phyloP scores from a whole-genome alignment of 805 yeast species.

The Myxozyma neotropica region DNA sequence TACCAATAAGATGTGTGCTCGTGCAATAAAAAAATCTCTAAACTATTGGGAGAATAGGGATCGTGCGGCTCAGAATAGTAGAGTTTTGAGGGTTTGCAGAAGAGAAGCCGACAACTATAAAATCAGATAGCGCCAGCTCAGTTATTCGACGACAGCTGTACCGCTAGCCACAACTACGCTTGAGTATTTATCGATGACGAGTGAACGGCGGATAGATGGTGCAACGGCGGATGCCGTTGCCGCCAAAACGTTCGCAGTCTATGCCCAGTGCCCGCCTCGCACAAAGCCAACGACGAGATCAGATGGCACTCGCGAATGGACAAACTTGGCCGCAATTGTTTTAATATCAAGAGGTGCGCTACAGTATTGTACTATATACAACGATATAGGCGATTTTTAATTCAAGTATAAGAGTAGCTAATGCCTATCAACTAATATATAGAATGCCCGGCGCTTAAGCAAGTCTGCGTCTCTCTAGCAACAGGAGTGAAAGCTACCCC shows the following conservation, averaged over 20 bases:
- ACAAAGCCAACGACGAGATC: conserved; percentile 66
- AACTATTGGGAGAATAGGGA: too few relatives aligned
- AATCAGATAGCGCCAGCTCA: too few relatives aligned
- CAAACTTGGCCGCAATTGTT: conserved; percentile 77
- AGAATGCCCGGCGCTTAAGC: background rate
- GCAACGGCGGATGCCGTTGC: conserved; percentile 1
- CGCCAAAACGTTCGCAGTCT: conserved; percentile 3
- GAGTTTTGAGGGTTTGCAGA: background rate
- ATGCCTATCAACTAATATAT: too few relatives aligned
- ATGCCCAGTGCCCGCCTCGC: conserved; percentile 36
- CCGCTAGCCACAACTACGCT: too few relatives aligned
- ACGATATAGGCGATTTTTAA: background rate
- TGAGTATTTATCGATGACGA: too few relatives aligned
- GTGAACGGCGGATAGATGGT: background rate
- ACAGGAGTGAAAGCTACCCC: conserved; percentile 88
- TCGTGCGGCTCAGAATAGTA: background rate
- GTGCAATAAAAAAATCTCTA: background rate
- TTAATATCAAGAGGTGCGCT: conserved; percentile 4
- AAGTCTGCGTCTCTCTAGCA: conserved; percentile 22
- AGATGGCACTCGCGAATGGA: conserved; percentile 77
- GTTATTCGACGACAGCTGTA: too few relatives aligned
- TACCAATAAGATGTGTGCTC: background rate
- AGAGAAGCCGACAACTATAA: background rate
- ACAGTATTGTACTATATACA: background rate
- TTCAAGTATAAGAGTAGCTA: background rate